Evolutionary conservation across 106 monocot species (phyloP).

Genomic region (Dendrobium nobile): DNA sequence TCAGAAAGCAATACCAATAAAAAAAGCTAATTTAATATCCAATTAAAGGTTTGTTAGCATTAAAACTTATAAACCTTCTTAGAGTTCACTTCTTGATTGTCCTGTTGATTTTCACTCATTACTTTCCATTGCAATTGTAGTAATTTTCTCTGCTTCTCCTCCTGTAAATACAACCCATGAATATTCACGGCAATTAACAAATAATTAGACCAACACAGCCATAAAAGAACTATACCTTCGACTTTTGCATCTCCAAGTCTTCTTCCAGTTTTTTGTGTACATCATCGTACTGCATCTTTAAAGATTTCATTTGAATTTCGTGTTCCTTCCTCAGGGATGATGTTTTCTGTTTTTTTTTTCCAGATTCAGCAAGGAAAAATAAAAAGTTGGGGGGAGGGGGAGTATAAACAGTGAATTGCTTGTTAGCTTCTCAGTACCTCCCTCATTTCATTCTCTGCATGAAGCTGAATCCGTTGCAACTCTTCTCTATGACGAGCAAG

Average conservation of each 20-base stretch:
- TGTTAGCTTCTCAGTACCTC: conserved; percentile 43
- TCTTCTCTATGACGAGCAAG: conserved; percentile 66
- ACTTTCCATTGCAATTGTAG: conserved; percentile 97
- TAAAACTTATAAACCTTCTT: conserved; percentile 51
- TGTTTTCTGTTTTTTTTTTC: conserved; percentile 38
- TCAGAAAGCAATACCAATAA: neutral
- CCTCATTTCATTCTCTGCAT: conserved; percentile 84
- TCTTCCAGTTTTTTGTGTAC: conserved; percentile 66
- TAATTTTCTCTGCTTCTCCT: conserved; percentile 79
- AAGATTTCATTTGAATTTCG: conserved; percentile 77
- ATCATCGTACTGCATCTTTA: conserved; percentile 77
- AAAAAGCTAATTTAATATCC: neutral
- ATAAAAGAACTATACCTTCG: conserved; percentile 44
- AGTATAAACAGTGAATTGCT: neutral
- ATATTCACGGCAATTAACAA: neutral
- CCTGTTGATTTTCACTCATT: conserved; percentile 89
- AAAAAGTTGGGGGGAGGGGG: too few relatives aligned
- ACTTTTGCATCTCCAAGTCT: conserved; percentile 74
- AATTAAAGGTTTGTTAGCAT: conserved; percentile 1
- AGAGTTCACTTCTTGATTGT: conserved; percentile 76
- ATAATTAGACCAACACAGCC: neutral
- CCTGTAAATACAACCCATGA: conserved; percentile 38
- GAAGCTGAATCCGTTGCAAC: conserved; percentile 53
- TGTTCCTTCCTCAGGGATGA: conserved; percentile 81
- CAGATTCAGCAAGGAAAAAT: neutral